Base-by-base conservation (phyloP, 805 yeast genomes). In the Ascoidea tarda region DNA sequence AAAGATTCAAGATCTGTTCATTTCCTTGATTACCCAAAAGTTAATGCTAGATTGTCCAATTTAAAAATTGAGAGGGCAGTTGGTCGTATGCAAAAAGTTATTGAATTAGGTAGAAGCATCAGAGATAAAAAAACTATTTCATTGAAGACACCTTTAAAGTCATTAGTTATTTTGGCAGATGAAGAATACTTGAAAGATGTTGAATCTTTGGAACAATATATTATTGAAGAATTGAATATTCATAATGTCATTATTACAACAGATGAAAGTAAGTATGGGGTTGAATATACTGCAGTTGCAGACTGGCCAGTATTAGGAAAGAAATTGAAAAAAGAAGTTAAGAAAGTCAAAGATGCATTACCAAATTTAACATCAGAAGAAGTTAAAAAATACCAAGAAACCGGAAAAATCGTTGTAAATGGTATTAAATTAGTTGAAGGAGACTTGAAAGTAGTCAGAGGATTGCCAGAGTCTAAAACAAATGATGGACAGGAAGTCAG, bases 261-360 rank as follows among this genome's bases (percentile, higher is more conserved):
- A 31, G 96, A 93, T 65, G 99, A 93, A 73, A 82, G 76, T 60
- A 82, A 84, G 64, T 91, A 90, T 66, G 93, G 90, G 62, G 98
- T 93, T 56, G 86, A 84, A 66, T 91, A 90, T 75, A 80, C 78
- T 58, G 97, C 91, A 47, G 95, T 87, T 68, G 99, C 99, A 50
- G 99, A 93, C 73, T 93, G 99, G 99, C 96, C 98, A 54, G 87
- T 89, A 21, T 77, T 93, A 60, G 99, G 99, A 72, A 93, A 91
- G 77, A 93, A 93, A 71, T 79, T 93, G 69, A 91, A 89, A 81
- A 82, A 83, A 66, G 98, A 90, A 62, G 95, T 87, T 56, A 88
- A 86, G 72, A 83, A 80, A 68, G 99, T 93, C 55, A 95, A 91
- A 77, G 95, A 83, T 63, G 98, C 95, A 16, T 77, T 93, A 60